Evolutionary conservation across 2,329 filamentous ascomycete species (phyloP), one percentile per base, ranked within the genome.

Genomic region (Colletotrichum musicola): DNA sequence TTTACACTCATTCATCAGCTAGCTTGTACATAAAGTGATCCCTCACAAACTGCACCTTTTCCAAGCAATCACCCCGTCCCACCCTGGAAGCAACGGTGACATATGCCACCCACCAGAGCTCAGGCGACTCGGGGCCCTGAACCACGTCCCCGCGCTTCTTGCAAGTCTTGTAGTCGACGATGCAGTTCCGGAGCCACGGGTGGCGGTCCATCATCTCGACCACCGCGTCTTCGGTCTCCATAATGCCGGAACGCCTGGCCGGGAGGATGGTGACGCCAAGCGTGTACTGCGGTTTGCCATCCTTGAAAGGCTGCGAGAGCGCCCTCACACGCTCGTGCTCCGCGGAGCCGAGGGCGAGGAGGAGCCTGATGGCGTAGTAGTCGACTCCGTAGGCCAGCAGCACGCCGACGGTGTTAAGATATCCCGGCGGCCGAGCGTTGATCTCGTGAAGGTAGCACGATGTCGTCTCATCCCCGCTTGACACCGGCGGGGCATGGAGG

Each of bases 391-490:
- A 73, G 9, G 75, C 72, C 14, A 76, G 67, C 35, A 73, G 49
- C 3, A 71, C 70, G 0, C 71, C 73, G 1, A 72, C 71, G 10
- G 66, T 73, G 55, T 72, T 73, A 35, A 72, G 55, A 53, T 74
- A 75, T 1, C 75, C 76, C 1, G 76, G 75, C 1, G 75, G 70
- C 1, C 76, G 74, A 1, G 76, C 73, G 53, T 78, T 78, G 12
- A 77, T 64, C 59, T 78, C 77, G 55, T 76, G 74, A 25, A 78
- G 68, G 30, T 73, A 77, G 22, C 70, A 68, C 10, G 71, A 62
- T 9, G 70, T 51, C 2, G 35, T 22, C 9, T 14, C 44, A 9
- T 38, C 9, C 9, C 40, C 10, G 3, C 12, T 9, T 35, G 30
- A 35, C 12, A 10, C 30, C 6, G 30, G 30, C 2, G 30, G 40